Base-by-base conservation (phyloP, 805 yeast genomes). In the Komagataella kurtzmanii region DNA sequence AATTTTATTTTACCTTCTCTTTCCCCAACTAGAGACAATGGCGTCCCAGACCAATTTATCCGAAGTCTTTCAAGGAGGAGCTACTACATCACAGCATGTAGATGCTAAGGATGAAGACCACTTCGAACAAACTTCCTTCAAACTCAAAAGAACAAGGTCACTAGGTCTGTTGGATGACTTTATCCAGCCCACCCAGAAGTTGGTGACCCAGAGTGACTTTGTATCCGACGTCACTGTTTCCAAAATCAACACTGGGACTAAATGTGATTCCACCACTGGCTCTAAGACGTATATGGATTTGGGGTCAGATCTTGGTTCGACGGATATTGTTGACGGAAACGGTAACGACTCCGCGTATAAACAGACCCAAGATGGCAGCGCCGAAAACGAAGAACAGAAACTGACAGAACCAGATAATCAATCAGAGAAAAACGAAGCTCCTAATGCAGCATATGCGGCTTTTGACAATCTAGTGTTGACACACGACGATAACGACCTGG, bases 151-250 rank as follows among this genome's bases (percentile, higher is more conserved):
- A 61, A 88, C 96, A 40, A 75, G 93, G 59, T 84, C 93, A 6
- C 71, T 88, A 74, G 96, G 96, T 1, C 65, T 86, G 12, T 69
- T 88, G 57, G 95, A 85, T 60, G 87, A 82, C 55, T 83, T 75
- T 60, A 61, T 63, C 5, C 57, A 53, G 14, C 59, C 59, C 44
- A 50, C 62, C 2, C 58, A 52, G 17, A 49, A 46, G 24, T 47
- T 51, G 44, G 79, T 86, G 68, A 88, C 89, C 70, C 89, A 84
- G 63, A 97, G 96, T 67, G 96, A 95, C 44, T 82, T 91, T 58
- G 93, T 91, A 53, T 79, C 93, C 54, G 96, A 90, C 68, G 97
- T 87, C 61, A 91, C 93, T 69, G 83, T 93, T 88, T 86, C 90
- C 55, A 84, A 83, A 74, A 87, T 91, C 47, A 64, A 65, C 40